These are phyloP conservation scores for Tilletia caries DNA, from an alignment of 1,284 basidiomycete species.

Conservation along the genomic window DNA sequence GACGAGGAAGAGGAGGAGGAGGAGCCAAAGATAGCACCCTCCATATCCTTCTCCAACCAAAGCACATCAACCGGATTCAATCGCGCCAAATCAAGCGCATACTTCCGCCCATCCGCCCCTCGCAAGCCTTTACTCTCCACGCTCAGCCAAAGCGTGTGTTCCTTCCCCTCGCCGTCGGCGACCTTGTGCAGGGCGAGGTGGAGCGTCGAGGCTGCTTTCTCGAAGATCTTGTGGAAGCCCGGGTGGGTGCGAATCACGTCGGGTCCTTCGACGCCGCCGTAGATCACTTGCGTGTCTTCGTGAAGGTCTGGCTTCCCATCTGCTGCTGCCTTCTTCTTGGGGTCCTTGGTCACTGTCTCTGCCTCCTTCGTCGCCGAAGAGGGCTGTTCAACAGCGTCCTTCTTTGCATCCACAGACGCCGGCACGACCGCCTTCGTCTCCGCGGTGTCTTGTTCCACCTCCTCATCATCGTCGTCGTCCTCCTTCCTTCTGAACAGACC, in stretches of 20 bases:
- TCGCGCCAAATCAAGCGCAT: conserved; percentile 61
- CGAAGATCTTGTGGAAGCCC: conserved; percentile 59
- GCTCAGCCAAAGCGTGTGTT: conserved; percentile 59
- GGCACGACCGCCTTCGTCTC: not conserved
- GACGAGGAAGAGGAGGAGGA: not conserved
- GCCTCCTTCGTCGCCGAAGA: conserved; percentile 21
- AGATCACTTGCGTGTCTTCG: conserved; percentile 55
- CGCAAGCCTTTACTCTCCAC: conserved; percentile 62
- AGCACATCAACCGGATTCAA: conserved; percentile 61
- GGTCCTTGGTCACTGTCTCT: conserved; percentile 59
- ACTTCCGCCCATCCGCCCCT: conserved; percentile 61
- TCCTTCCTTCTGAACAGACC: conserved; percentile 59
- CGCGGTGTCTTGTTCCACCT: conserved; percentile 16
- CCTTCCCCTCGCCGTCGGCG: conserved; percentile 55
- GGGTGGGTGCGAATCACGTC: conserved; percentile 55
- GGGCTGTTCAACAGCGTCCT: conserved; percentile 18
- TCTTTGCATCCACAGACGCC: too few relatives aligned
- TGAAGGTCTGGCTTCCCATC: conserved; percentile 18
- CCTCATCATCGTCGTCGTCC: conserved; percentile 31
- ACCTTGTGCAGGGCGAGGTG: conserved; percentile 60
- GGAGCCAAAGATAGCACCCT: conserved; percentile 27
- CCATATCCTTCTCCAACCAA: conserved; percentile 60
- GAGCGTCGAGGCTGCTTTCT: conserved; percentile 58
- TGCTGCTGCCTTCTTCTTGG: conserved; percentile 38
- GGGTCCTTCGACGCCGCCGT: conserved; percentile 61